These are phyloP conservation scores for Thielaviopsis populi DNA, from an alignment of 2,329 filamentous ascomycete genomes.

Conservation along the genomic window DNA sequence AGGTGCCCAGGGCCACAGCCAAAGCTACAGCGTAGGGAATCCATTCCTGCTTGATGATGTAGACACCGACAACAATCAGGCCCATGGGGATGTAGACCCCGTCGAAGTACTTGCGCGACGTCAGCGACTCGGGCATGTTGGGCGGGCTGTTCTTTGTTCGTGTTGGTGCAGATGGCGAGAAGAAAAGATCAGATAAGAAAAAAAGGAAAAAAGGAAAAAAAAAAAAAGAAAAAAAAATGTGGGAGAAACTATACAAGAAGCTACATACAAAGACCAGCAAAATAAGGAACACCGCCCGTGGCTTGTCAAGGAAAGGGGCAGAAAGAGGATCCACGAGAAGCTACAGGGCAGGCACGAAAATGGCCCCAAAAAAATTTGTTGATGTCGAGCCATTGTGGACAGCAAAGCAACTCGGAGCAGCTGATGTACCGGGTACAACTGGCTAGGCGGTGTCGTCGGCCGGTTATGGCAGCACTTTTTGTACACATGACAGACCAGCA, in stretches of 20 bases:
- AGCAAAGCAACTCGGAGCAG: background rate
- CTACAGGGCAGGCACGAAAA: background rate
- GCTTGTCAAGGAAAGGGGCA: background rate
- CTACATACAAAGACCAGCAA: background rate
- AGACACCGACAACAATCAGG: constrained; percentile 59
- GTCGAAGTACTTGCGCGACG: constrained; percentile 53
- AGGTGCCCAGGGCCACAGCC: constrained; percentile 49
- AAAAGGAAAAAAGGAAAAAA: constrained; percentile 9
- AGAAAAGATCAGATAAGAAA: constrained; percentile 3
- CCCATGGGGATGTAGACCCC: constrained; percentile 73
- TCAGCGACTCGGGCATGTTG: constrained; percentile 26
- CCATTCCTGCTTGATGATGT: constrained; percentile 68
- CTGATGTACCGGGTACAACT: background rate
- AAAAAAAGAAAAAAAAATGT: constrained; percentile 5
- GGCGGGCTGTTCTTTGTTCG: constrained; percentile 1
- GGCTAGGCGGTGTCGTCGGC: background rate
- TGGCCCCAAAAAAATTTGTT: constrained; percentile 1
- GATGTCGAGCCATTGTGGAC: background rate
- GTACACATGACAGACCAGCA: background rate
- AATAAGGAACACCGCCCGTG: background rate
- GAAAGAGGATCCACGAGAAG: background rate
- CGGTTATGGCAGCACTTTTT: background rate
- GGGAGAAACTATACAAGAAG: background rate
- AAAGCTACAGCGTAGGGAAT: constrained; percentile 53
- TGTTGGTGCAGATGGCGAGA: background rate